Percentiles rank a stretch among this genome's conserved stretches.
Conservation (phyloP, 768 basidiomycete genomes). For the Kwoniella sp. region DNA sequence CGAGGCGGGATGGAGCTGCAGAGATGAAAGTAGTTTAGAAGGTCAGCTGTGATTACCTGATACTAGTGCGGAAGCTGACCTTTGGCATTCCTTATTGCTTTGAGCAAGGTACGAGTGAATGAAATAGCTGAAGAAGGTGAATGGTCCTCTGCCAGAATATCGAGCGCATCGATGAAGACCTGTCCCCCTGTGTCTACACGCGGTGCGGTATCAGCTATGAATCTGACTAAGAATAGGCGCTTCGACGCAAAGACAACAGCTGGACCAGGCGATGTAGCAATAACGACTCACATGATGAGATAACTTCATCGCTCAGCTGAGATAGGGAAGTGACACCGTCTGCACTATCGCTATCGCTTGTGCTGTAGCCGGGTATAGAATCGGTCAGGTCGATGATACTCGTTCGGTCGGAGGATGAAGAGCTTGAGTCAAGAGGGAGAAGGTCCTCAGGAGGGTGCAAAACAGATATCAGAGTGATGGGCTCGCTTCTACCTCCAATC, state of each 20-base stretch:
- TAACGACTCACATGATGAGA: constrained; percentile 30
- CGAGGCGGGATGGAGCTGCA: constrained; percentile 46
- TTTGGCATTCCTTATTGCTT: constrained; percentile 34
- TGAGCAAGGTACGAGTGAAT: constrained; percentile 34
- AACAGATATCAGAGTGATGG: constrained; percentile 32
- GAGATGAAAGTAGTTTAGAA: no score
- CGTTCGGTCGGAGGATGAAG: not conserved
- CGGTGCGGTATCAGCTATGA: constrained; percentile 15
- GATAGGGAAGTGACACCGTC: not conserved
- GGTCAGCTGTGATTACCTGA: no score
- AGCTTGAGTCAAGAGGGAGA: constrained; percentile 14
- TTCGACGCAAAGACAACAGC: no score
- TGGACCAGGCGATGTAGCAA: no score
- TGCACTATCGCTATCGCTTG: not conserved
- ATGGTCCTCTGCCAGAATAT: constrained; percentile 50
- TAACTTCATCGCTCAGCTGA: constrained; percentile 10
- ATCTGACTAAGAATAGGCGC: no score
- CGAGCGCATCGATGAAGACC: constrained; percentile 49
- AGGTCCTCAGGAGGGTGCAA: constrained; percentile 31
- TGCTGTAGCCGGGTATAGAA: constrained; percentile 28
- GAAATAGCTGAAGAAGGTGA: constrained; percentile 18
- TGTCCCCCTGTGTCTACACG: constrained; percentile 32
- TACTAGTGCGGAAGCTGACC: constrained; percentile 22
- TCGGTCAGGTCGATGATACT: constrained; percentile 41
- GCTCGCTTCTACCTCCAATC: not conserved